These are phyloP conservation scores for Penicillium frequentans DNA, from an alignment of 2,329 filamentous ascomycete species.

Conservation along the genomic window DNA sequence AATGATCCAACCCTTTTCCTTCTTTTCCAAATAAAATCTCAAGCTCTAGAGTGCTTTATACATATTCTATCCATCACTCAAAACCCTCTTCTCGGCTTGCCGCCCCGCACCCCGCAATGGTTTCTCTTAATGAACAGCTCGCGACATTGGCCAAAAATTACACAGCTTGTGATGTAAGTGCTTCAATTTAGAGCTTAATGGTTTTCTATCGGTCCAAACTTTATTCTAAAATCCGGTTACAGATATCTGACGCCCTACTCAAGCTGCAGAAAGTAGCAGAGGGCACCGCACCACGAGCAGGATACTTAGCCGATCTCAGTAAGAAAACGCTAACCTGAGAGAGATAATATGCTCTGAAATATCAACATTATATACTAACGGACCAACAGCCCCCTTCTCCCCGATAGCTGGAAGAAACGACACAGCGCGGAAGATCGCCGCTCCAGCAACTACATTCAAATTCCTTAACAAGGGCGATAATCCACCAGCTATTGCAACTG, in stretches of 20 bases:
- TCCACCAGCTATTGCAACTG: conserved; percentile 29
- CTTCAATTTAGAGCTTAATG: neutral
- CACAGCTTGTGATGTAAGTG: conserved; percentile 45
- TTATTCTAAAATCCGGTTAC: neutral
- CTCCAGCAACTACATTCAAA: conserved; percentile 45
- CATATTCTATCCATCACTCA: neutral
- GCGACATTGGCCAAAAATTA: conserved; percentile 31
- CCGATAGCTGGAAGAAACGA: conserved; percentile 30
- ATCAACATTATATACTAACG: conserved; percentile 3
- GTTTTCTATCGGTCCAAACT: neutral
- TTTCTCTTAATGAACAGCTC: conserved; percentile 34
- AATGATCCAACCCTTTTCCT: neutral
- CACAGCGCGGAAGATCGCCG: conserved; percentile 38
- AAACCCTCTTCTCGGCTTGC: neutral
- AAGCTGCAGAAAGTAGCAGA: conserved; percentile 56
- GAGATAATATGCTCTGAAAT: neutral
- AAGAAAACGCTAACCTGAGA: neutral
- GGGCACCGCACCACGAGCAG: conserved; percentile 58
- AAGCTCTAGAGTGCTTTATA: neutral
- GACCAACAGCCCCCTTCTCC: conserved; percentile 34
- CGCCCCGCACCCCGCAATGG: conserved; percentile 22
- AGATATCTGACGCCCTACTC: conserved; percentile 72
- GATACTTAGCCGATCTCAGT: conserved; percentile 66
- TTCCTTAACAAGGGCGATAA: conserved; percentile 60
- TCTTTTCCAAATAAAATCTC: neutral